A percentile compares a stretch with the other conserved stretches of the same genome.
Evolutionary conservation across 176 grass and related monocot species (phyloP).

Genomic region (Aegilops tauschii): DNA sequence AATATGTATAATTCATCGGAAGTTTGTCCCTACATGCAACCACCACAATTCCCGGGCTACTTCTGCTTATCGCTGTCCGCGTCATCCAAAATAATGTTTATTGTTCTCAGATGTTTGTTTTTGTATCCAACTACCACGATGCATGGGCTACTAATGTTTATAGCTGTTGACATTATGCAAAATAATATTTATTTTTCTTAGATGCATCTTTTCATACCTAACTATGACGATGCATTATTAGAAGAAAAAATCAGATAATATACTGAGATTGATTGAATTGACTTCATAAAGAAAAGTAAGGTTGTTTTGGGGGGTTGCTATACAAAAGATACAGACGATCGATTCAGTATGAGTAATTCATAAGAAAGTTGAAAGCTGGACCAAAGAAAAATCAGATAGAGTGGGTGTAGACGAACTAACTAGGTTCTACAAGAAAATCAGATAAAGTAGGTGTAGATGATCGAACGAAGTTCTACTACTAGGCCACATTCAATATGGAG

Average conservation of each 20-base stretch:
- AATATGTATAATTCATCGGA: neutral
- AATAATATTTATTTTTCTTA: neutral
- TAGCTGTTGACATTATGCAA: neutral
- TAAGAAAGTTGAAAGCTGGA: neutral
- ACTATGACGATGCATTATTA: neutral
- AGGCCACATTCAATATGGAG: neutral
- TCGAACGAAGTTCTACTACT: neutral
- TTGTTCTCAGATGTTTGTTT: neutral
- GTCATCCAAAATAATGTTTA: neutral
- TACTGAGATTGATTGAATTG: neutral
- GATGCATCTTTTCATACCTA: neutral
- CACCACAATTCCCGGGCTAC: neutral
- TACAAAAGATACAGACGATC: neutral
- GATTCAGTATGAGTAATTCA: neutral
- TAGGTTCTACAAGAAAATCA: neutral
- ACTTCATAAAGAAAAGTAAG: neutral
- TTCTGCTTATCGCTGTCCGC: neutral
- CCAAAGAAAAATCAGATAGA: neutral
- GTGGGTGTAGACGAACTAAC: neutral
- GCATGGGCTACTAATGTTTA: neutral
- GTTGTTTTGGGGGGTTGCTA: neutral
- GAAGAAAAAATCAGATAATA: neutral
- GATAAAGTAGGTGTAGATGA: neutral
- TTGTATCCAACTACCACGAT: neutral
- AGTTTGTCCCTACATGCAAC: neutral